Percentiles rank a stretch among this genome's conserved stretches.
Evolutionary conservation across 2,329 filamentous ascomycete species (phyloP).

Genomic region (Fusarium graminum): DNA sequence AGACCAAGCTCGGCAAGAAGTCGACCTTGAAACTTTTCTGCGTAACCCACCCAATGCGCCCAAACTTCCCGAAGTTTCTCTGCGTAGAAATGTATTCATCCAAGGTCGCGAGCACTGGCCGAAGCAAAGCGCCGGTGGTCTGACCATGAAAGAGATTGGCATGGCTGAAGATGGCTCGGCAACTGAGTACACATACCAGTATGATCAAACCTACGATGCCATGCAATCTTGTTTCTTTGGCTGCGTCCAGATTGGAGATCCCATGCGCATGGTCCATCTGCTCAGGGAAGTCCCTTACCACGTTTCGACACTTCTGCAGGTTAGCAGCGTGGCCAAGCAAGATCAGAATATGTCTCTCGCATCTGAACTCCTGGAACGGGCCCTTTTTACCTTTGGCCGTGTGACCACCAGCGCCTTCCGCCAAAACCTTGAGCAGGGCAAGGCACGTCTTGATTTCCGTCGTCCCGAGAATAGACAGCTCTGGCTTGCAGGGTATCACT

Average conservation of each 20-base stretch:
- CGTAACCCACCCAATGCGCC: conserved; percentile 67
- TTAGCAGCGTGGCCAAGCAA: conserved; percentile 91
- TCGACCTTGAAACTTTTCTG: conserved; percentile 70
- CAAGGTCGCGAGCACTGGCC: conserved; percentile 92
- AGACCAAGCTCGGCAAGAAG: conserved; percentile 59
- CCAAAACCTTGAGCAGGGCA: conserved; percentile 79
- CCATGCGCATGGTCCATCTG: conserved; percentile 82
- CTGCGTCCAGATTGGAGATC: conserved; percentile 86
- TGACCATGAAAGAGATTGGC: conserved; percentile 78
- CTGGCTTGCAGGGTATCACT: conserved; percentile 90
- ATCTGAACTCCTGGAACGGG: conserved; percentile 88
- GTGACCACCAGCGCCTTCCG: conserved; percentile 87
- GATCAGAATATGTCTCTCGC: conserved; percentile 89
- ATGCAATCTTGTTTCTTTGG: conserved; percentile 82
- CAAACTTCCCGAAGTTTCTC: conserved; percentile 76
- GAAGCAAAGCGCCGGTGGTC: conserved; percentile 79
- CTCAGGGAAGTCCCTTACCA: conserved; percentile 78
- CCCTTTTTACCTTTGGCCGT: conserved; percentile 93
- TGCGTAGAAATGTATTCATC: conserved; percentile 85
- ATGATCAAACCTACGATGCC: conserved; percentile 79
- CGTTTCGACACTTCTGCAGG: conserved; percentile 92
- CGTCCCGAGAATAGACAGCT: conserved; percentile 92
- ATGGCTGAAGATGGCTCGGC: conserved; percentile 65
- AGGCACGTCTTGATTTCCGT: conserved; percentile 83
- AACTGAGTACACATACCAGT: conserved; percentile 79